Conservation (phyloP, 768 basidiomycete species). For the Aureoboletus auriporus region DNA sequence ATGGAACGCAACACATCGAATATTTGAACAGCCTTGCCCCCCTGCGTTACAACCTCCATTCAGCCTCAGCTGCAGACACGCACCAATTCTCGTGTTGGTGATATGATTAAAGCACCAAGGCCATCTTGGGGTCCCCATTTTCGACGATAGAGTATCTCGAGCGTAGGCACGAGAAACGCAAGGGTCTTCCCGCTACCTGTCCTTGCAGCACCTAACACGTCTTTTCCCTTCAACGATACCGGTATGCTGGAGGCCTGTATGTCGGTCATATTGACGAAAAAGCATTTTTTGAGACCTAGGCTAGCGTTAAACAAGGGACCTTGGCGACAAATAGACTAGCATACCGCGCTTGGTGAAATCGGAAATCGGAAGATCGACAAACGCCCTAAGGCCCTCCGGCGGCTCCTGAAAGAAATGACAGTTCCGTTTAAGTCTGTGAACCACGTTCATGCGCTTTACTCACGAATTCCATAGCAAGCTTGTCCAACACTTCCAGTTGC, state of each 20-base stretch:
- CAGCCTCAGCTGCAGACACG: slow-evolving; percentile 22
- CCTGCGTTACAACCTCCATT: slow-evolving; percentile 3
- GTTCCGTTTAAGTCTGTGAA: slow-evolving; percentile 3
- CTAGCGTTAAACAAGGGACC: slow-evolving; percentile 3
- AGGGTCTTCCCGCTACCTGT: slow-evolving; percentile 76
- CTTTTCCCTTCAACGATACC: slow-evolving; percentile 55
- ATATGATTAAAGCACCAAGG: slow-evolving; percentile 86
- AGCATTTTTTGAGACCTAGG: slow-evolving; percentile 80
- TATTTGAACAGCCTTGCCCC: slow-evolving; percentile 86
- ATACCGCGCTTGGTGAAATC: slow-evolving; percentile 69
- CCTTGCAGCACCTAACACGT: slow-evolving; percentile 64
- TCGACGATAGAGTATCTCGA: slow-evolving; percentile 59
- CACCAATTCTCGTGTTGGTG: slow-evolving; percentile 90
- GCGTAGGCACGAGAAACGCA: slow-evolving; percentile 64
- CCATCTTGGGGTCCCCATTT: slow-evolving; percentile 75
- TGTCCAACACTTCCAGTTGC: slow-evolving; percentile 48
- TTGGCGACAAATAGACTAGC: background rate
- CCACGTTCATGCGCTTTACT: slow-evolving; percentile 12
- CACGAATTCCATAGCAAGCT: slow-evolving; percentile 49
- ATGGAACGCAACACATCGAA: slow-evolving; percentile 95
- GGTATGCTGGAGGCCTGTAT: slow-evolving; percentile 63
- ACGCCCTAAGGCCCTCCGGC: slow-evolving; percentile 45
- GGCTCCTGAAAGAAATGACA: slow-evolving; percentile 41
- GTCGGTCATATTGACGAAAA: slow-evolving; percentile 84
- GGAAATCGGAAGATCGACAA: slow-evolving; percentile 77